These are phyloP conservation scores for Salix viminalis DNA, from an alignment of 345 rosid genomes.

Conservation along the genomic window DNA sequence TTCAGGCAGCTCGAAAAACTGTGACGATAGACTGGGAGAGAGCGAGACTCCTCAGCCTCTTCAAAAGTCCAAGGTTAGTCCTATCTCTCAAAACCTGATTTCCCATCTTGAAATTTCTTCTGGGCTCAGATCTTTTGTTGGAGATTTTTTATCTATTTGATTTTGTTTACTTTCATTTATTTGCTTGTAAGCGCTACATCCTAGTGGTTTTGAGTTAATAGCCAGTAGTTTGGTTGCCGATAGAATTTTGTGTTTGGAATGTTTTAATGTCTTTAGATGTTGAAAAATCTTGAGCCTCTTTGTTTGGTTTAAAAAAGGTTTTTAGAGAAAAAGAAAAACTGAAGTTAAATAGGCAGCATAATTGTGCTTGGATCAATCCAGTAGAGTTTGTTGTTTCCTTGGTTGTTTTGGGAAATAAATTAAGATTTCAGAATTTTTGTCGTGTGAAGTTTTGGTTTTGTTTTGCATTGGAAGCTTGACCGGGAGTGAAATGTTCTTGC, in stretches of 20 bases:
- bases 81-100: slow-evolving; percentile 3
- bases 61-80: slow-evolving; percentile 48
- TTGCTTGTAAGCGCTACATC: not conserved
- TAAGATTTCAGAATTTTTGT: not conserved
- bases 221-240: slow-evolving; percentile 7
- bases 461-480: not conserved
- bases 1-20: not conserved
- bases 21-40: slow-evolving; percentile 4
- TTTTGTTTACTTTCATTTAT: not conserved
- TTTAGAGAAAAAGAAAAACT: not conserved
- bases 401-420: not conserved
- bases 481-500: not conserved
- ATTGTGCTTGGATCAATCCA: not conserved
- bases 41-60: slow-evolving; percentile 3
- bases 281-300: not conserved
- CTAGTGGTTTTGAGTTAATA: not conserved
- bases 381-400: not conserved
- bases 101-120: not conserved
- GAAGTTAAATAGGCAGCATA: not conserved
- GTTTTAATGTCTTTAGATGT: not conserved
- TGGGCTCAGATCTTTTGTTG: slow-evolving; percentile 14
- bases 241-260: not conserved
- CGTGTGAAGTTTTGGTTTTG: not conserved
- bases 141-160: not conserved
- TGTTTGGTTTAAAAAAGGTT: not conserved